Evolutionary conservation across 371 early-diverging fungal species (phyloP).

Genomic region (Sporodiniella umbellata): DNA sequence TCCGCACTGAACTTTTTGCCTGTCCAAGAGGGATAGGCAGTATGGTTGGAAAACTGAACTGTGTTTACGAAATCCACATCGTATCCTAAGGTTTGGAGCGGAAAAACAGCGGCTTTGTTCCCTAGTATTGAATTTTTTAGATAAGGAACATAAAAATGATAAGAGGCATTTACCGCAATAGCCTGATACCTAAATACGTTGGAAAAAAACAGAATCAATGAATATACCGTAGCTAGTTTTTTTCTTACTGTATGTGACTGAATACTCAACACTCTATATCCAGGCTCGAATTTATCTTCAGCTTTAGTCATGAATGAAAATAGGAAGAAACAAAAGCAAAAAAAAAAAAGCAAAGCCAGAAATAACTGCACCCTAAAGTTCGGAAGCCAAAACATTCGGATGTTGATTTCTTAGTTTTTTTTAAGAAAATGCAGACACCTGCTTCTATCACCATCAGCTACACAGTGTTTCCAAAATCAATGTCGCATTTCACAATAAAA

Average conservation of each 20-base stretch:
- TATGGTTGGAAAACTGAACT: slow-evolving; percentile 92
- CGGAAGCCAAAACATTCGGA: too few relatives aligned
- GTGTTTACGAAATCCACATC: slow-evolving; percentile 93
- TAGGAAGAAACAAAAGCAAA: not conserved
- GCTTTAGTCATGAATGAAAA: not conserved
- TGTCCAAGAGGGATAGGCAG: slow-evolving; percentile 75
- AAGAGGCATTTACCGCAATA: slow-evolving; percentile 60
- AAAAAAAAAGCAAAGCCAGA: slow-evolving; percentile 5
- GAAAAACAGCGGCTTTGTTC: slow-evolving; percentile 89
- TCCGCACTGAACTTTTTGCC: slow-evolving; percentile 65
- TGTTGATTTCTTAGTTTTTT: too few relatives aligned
- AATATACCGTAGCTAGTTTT: not conserved
- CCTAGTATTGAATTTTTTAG: slow-evolving; percentile 25
- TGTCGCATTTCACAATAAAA: too few relatives aligned
- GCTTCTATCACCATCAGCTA: too few relatives aligned
- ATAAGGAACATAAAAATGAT: not conserved
- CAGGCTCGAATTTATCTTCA: slow-evolving; percentile 1
- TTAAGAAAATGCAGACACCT: too few relatives aligned
- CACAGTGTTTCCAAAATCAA: too few relatives aligned
- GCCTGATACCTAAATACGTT: slow-evolving; percentile 54
- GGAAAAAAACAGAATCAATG: not conserved
- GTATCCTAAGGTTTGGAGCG: slow-evolving; percentile 85
- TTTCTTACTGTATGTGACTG: slow-evolving; percentile 86
- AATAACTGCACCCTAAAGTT: not conserved
- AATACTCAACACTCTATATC: slow-evolving; percentile 74